A percentile compares a stretch with the other conserved stretches of the same genome.
Conservation (phyloP, 768 basidiomycete species). For the Lanmaoa rubissima region DNA sequence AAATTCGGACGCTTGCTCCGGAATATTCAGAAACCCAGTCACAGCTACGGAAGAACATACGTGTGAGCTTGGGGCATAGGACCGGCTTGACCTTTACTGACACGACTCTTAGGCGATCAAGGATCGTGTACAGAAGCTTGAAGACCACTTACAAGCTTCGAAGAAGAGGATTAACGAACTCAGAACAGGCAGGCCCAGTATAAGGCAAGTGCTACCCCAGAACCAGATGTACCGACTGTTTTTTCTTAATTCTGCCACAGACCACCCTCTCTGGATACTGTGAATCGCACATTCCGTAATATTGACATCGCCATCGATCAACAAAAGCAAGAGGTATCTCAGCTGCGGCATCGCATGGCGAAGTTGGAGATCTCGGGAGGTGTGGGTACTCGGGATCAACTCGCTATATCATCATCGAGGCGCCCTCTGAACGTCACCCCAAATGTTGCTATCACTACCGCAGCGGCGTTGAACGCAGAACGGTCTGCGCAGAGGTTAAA, state of each 20-base stretch:
- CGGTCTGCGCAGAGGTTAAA: constrained; percentile 70
- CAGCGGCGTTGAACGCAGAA: constrained; percentile 81
- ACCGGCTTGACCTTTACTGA: constrained; percentile 7
- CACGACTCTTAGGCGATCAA: constrained; percentile 51
- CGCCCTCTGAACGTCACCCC: constrained; percentile 52
- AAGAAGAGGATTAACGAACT: constrained; percentile 68
- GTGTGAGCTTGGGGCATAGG: constrained; percentile 44
- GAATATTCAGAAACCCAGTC: constrained; percentile 84
- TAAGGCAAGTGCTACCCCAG: constrained; percentile 48
- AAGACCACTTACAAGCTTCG: constrained; percentile 63
- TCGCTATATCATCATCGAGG: constrained; percentile 38
- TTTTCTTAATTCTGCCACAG: constrained; percentile 38
- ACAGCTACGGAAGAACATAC: constrained; percentile 66
- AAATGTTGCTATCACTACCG: constrained; percentile 69
- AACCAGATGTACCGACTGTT: not conserved
- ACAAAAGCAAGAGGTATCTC: constrained; percentile 52
- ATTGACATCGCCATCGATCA: constrained; percentile 72
- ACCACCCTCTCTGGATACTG: constrained; percentile 80
- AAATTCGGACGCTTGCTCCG: constrained; percentile 76
- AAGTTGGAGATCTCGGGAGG: constrained; percentile 43
- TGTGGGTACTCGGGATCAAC: constrained; percentile 37
- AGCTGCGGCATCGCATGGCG: constrained; percentile 50
- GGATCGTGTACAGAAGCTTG: constrained; percentile 76
- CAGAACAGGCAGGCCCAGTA: constrained; percentile 55
- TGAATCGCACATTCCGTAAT: constrained; percentile 80